These are phyloP conservation scores for Lachancea waltii DNA, from an alignment of 805 yeast genomes.

Conservation along the genomic window DNA sequence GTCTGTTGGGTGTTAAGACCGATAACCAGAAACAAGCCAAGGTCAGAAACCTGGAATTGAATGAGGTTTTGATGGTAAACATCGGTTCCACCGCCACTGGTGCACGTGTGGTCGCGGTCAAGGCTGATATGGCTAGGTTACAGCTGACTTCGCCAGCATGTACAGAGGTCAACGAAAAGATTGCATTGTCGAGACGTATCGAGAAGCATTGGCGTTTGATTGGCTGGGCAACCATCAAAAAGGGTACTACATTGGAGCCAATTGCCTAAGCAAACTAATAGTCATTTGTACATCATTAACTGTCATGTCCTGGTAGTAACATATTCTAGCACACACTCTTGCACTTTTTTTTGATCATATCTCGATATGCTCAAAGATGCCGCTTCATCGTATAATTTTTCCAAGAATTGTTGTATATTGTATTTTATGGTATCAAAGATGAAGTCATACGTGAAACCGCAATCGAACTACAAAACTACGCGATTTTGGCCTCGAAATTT, in stretches of 20 bases:
- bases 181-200: constrained; percentile 96
- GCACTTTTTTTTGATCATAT: constrained; percentile 1
- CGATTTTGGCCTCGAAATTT: constrained; percentile 1
- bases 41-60: constrained; percentile 88
- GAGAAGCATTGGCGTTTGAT: constrained; percentile 99
- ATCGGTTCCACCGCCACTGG: constrained; percentile 99
- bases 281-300: constrained; percentile 9
- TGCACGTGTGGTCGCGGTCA: constrained; percentile 95
- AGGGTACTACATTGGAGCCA: constrained; percentile 86
- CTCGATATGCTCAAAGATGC: too few species aligned
- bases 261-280: constrained; percentile 30
- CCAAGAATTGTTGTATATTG: constrained; percentile 6
- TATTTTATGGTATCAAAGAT: neutral
- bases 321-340: constrained; percentile 4
- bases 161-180: constrained; percentile 96
- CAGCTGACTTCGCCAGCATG: constrained; percentile 97
- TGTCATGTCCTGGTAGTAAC: constrained; percentile 7
- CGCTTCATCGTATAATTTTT: constrained; percentile 2
- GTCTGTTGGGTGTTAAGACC: constrained; percentile 96
- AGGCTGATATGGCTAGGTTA: constrained; percentile 98
- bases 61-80: constrained; percentile 97
- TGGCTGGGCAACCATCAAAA: constrained; percentile 99
- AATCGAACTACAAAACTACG: constrained; percentile 1
- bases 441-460: neutral
- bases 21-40: constrained; percentile 96